Evolutionary conservation across 2,329 filamentous ascomycete genomes (phyloP).

Genomic region (Ceratocystis cubensis): DNA sequence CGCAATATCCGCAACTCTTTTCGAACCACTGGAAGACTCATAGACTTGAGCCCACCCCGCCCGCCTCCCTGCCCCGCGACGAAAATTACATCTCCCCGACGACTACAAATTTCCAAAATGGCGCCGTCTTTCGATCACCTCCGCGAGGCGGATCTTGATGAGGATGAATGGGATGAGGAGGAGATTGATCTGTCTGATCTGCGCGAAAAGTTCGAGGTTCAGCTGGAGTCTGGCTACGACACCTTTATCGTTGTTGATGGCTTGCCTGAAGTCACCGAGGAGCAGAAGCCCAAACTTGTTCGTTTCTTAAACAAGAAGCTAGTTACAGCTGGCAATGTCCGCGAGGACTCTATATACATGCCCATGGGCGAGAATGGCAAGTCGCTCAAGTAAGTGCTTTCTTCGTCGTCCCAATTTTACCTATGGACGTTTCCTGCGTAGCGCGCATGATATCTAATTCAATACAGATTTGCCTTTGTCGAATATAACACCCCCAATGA

Average conservation of each 20-base stretch:
- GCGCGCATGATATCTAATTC: slow-evolving; percentile 12
- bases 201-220: slow-evolving; percentile 86
- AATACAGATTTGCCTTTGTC: slow-evolving; percentile 77
- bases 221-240: slow-evolving; percentile 89
- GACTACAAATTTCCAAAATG: slow-evolving; percentile 48
- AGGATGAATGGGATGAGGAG: slow-evolving; percentile 78
- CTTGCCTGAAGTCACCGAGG: slow-evolving; percentile 75
- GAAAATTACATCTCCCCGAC: slow-evolving; percentile 14
- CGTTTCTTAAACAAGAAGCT: slow-evolving; percentile 95
- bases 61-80: slow-evolving; percentile 15
- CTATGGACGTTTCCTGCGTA: background rate
- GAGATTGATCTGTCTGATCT: slow-evolving; percentile 94
- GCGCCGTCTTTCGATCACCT: slow-evolving; percentile 87
- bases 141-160: slow-evolving; percentile 76
- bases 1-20: slow-evolving; percentile 4
- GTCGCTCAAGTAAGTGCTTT: slow-evolving; percentile 60
- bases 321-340: slow-evolving; percentile 69
- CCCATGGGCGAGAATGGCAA: slow-evolving; percentile 76
- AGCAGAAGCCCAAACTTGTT: slow-evolving; percentile 83
- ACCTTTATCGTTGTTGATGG: slow-evolving; percentile 95
- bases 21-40: slow-evolving; percentile 3
- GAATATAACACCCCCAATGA: slow-evolving; percentile 88
- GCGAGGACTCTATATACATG: slow-evolving; percentile 86
- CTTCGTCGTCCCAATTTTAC: background rate
- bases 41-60: slow-evolving; percentile 18